phyloP scores from a whole-genome alignment of 768 basidiomycete genomes.

The Tephrocybe sp. region DNA sequence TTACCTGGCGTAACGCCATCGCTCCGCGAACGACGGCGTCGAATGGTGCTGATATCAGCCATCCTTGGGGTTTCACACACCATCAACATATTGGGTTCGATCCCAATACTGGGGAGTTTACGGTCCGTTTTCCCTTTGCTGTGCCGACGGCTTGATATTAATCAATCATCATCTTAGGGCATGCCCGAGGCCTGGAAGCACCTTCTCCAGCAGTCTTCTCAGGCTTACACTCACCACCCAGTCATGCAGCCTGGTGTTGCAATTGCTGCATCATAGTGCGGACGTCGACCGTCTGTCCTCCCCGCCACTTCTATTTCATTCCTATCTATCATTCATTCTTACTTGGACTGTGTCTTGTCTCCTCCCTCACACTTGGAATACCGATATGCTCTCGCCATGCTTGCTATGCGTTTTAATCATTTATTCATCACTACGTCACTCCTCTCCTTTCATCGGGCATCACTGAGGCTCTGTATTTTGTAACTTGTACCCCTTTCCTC shows the following conservation, averaged over 20 bases:
- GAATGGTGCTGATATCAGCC: constrained; percentile 21
- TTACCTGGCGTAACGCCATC: constrained; percentile 33
- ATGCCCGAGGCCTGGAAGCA: constrained; percentile 24
- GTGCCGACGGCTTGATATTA: no score
- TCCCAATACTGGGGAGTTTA: constrained; percentile 27
- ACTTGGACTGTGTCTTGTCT: not conserved
- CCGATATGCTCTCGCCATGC: constrained; percentile 4
- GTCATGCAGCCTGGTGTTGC: constrained; percentile 3
- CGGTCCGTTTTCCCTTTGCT: constrained; percentile 11
- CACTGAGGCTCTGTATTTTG: constrained; percentile 1
- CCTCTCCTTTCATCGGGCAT: not conserved
- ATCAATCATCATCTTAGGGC: constrained; percentile 13
- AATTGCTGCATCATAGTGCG: not conserved
- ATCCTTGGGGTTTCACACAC: constrained; percentile 33
- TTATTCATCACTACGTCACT: not conserved
- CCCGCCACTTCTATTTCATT: not conserved
- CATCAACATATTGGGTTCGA: constrained; percentile 33
- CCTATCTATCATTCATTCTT: not conserved
- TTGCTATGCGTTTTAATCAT: constrained; percentile 6
- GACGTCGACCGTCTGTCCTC: no score
- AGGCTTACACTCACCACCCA: not conserved
- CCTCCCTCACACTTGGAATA: not conserved
- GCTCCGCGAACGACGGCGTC: constrained; percentile 23
- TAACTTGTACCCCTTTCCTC: not conserved
- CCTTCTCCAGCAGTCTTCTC: constrained; percentile 8